phyloP scores from a whole-genome alignment of 441 rosid genomes.

The Adansonia rubrostipa region DNA sequence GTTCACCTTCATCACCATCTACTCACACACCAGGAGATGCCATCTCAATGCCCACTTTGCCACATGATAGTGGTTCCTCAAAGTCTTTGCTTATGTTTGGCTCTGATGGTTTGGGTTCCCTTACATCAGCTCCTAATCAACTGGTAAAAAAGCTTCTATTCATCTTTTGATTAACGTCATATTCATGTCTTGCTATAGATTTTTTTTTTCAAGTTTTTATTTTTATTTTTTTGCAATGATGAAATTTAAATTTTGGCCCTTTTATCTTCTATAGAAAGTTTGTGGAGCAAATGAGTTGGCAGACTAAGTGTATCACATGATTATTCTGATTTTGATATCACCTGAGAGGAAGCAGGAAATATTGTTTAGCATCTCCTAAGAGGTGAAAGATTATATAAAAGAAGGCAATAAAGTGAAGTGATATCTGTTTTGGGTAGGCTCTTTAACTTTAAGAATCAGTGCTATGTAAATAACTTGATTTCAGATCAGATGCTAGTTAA shows the following conservation, averaged over 20 bases:
- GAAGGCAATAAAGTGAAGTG: neutral
- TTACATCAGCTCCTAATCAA: constrained; percentile 58
- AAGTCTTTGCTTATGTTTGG: constrained; percentile 60
- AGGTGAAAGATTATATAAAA: neutral
- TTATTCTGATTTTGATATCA: constrained; percentile 18
- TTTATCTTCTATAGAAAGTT: neutral
- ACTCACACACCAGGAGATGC: constrained; percentile 52
- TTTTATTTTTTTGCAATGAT: neutral
- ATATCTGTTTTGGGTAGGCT: neutral
- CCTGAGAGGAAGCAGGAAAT: constrained; percentile 12
- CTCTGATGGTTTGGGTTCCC: constrained; percentile 59
- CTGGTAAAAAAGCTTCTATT: constrained; percentile 44
- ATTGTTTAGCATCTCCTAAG: neutral
- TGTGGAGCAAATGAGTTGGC: neutral
- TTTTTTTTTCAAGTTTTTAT: neutral
- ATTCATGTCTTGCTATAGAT: constrained; percentile 1
- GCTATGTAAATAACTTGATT: constrained; percentile 6
- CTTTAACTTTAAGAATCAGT: constrained; percentile 16
- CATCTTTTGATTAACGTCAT: neutral
- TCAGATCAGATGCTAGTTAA: neutral
- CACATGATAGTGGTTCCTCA: constrained; percentile 52
- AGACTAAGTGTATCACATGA: neutral
- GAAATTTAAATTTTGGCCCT: neutral
- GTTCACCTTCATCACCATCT: constrained; percentile 50
- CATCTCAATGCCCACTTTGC: constrained; percentile 42